Percentiles rank a stretch among this genome's conserved stretches.
Evolutionary conservation across 805 yeast genomes (phyloP).

Genomic region (Brettanomyces sp.): DNA sequence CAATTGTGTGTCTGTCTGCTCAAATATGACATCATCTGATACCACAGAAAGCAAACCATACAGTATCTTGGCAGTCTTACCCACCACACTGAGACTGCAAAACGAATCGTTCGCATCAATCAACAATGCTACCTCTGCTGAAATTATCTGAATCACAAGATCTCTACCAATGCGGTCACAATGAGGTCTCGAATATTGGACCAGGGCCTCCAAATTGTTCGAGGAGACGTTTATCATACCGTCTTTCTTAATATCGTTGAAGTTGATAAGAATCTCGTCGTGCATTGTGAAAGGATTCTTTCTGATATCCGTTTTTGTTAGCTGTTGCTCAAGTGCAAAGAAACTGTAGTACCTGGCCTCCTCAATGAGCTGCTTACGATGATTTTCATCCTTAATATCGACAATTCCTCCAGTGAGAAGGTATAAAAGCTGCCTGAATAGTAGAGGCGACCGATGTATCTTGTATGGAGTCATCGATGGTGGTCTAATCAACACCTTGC

Average conservation of each 20-base stretch:
- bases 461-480: constrained; percentile 62
- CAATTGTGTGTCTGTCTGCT: constrained; percentile 8
- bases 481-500: constrained; percentile 50
- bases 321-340: constrained; percentile 60
- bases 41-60: constrained; percentile 11
- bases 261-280: constrained; percentile 49
- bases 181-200: constrained; percentile 37
- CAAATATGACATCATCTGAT: constrained; percentile 19
- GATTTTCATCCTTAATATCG: constrained; percentile 34
- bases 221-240: constrained; percentile 21
- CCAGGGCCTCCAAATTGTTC: constrained; percentile 10
- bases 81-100: constrained; percentile 14
- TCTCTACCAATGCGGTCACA: constrained; percentile 29
- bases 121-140: constrained; percentile 23
- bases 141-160: constrained; percentile 33
- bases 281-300: constrained; percentile 40
- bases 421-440: constrained; percentile 47
- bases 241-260: constrained; percentile 35
- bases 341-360: constrained; percentile 78
- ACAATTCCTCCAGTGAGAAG: constrained; percentile 46
- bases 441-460: constrained; percentile 39
- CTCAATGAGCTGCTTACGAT: constrained; percentile 43
- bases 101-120: constrained; percentile 24
- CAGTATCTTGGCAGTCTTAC: constrained; percentile 19
- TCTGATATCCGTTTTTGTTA: constrained; percentile 42